Evolutionary conservation across 2,329 filamentous ascomycete species (phyloP), one percentile per base, ranked within the genome.

Genomic region (Beauveria scarabaeidicola): DNA sequence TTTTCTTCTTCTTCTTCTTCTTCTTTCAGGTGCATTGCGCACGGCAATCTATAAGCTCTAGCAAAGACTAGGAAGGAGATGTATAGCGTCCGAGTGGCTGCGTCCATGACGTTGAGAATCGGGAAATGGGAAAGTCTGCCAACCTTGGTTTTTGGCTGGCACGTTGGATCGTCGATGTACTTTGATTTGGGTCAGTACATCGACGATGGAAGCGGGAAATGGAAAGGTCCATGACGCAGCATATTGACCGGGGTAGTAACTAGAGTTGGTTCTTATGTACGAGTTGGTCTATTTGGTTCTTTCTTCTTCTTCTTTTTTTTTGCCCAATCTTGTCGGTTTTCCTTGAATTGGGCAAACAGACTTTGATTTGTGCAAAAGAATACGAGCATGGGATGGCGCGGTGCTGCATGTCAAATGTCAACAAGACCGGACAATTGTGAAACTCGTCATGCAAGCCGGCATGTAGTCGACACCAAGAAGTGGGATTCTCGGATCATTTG

Each of bases 221-320:
- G 13, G 36, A 51, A 40, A 51, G 38, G 56, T 58, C 38, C n/a
- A 58, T 58, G 56, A 58, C 56, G 56, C 56, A 50, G 21, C 6
- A 32, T 47, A 15, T 25, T 4, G 25, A 36, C 56, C n/a, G 38
- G 56, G 40, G 47, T 46, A n/a, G n/a, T n/a, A n/a, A n/a, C n/a
- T n/a, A 47, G 25, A 55, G 52, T 21, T 55, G n/a, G 25, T 27
- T 27, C 15, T 21, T 52, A 11, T 29, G 19, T 13, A 9, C 17
- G 15, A 21, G n/a, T 47, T 23, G 29, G 17, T 46, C 23, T 32
- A 32, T 23, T 13, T 36, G 32, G 32, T 15, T 36, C 32, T 11
- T 27, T n/a, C n/a, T n/a, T n/a, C n/a, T n/a, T n/a, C n/a, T 8
- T 27, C 1, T 27, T 27, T 36, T 15, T 13, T 36, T 2, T 36